These are phyloP conservation scores for Fusarium sp. DNA, from an alignment of 2,329 filamentous ascomycete genomes.

Conservation along the genomic window DNA sequence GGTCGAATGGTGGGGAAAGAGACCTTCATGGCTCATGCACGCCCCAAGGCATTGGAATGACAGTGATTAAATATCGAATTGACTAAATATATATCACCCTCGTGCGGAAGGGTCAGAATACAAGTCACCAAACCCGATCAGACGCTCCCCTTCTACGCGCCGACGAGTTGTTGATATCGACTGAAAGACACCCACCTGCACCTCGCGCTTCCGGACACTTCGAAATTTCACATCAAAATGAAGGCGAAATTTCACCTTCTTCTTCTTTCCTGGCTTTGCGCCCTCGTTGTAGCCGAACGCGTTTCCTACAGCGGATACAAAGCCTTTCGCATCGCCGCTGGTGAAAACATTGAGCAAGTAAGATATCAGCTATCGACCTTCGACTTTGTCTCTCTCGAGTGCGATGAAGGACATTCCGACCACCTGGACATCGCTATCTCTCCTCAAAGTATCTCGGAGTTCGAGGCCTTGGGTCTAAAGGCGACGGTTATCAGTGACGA, in stretches of 20 bases:
- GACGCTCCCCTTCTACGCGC: neutral
- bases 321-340: conserved; percentile 33
- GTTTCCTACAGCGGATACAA: conserved; percentile 41
- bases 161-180: neutral
- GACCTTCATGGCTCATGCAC: neutral
- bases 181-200: neutral
- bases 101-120: neutral
- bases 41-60: accelerated
- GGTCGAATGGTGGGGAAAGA: neutral
- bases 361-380: conserved; percentile 34
- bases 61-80: neutral
- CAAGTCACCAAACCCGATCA: neutral
- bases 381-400: conserved; percentile 32
- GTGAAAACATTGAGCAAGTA: conserved; percentile 25
- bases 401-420: conserved; percentile 25
- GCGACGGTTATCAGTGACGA: conserved; percentile 34
- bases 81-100: neutral
- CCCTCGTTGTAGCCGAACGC: neutral
- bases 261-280: neutral
- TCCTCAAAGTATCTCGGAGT: conserved; percentile 29
- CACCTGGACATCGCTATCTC: conserved; percentile 42
- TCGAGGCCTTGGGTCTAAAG: conserved; percentile 37
- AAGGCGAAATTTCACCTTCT: neutral
- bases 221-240: neutral
- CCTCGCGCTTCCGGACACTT: neutral